Evolutionary conservation across 1,139 yeast genomes (phyloP), one percentile per base, ranked within the genome.

Genomic region (Yarrowia galli): DNA sequence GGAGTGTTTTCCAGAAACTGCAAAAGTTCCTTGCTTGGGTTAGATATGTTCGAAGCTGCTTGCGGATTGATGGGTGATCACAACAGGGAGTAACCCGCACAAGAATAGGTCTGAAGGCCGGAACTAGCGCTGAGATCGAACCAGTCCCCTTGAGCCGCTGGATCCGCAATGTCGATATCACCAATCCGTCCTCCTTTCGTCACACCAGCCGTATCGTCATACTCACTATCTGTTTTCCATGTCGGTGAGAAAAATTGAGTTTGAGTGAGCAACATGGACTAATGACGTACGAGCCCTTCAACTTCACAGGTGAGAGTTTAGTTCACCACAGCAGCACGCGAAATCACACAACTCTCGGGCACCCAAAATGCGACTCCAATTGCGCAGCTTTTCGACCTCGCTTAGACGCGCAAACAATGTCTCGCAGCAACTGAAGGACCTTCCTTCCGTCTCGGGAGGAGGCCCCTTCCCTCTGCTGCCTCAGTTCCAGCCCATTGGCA

Each of bases 401-500:
- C 68, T 46, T 16, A 45, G 53, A 51, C 64, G 65, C 43, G 56
- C 56, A 16, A 61, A 61, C 56, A 70, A 71, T 45, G 67, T 72
- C 18, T 68, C 71, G 28, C 68, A 69, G 23, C 65, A 68, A 22
- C 71, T 73, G 18, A 69, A 69, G 51, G 69, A 71, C 23, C 61
- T 73, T 12, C 75, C 75, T 6, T 68, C 71, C 46, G 71, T 73
- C n/a, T 67, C 73, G 1, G 75, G 75, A 16, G 69, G 72, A 7
- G 75, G 75, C 10, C 74, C 75, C 28, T 73, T 73, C 60, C 70
- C 73, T 60, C 73, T 72, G 67, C 80, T 79, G 49, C 83, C 85
- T 12, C 76, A 74, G 46, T 83, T 84, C 70, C 79, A 80, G 64
- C 82, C 82, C 8, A 70, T 84, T 43, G 87, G 86, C 1, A 76